Percentiles rank a stretch among this genome's conserved stretches.
Conservation (phyloP, 768 basidiomycete genomes). For the Tulasnella sp. region DNA sequence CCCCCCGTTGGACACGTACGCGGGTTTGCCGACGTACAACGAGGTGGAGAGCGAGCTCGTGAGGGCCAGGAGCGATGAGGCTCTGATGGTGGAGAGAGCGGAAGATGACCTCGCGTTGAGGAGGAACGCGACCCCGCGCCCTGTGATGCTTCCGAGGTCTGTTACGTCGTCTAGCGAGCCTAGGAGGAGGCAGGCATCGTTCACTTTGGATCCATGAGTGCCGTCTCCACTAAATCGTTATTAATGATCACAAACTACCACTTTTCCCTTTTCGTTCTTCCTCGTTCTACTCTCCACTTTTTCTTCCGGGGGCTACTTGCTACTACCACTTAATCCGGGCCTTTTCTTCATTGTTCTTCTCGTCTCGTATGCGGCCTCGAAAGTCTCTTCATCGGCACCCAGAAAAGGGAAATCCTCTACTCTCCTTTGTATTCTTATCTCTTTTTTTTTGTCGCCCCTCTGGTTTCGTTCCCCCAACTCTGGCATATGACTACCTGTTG, state of each 20-base stretch:
- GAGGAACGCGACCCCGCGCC: not conserved
- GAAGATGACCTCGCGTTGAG: not conserved
- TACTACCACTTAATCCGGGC: not conserved
- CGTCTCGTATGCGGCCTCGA: not conserved
- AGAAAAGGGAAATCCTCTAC: too few relatives aligned
- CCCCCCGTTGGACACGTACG: constrained; percentile 65
- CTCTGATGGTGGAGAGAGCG: not conserved
- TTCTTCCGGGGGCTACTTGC: not conserved
- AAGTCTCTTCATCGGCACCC: too few relatives aligned
- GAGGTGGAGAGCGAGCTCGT: constrained; percentile 38
- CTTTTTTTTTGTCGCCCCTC: not conserved
- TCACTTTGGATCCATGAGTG: constrained; percentile 3
- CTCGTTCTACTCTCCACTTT: not conserved
- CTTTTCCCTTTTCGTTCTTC: not conserved
- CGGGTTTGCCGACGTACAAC: constrained; percentile 78
- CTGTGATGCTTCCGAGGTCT: not conserved
- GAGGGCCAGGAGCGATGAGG: constrained; percentile 1
- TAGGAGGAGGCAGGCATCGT: not conserved
- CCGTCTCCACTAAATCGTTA: not conserved
- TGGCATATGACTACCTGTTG: not conserved
- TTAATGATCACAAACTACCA: not conserved
- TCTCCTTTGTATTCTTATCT: not conserved
- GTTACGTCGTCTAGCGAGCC: not conserved
- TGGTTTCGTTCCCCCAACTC: not conserved
- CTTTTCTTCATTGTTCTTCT: not conserved